These are phyloP conservation scores for Paramecium tetraurelia DNA, from an alignment of 73 alveolate species.

Conservation along the genomic window DNA sequence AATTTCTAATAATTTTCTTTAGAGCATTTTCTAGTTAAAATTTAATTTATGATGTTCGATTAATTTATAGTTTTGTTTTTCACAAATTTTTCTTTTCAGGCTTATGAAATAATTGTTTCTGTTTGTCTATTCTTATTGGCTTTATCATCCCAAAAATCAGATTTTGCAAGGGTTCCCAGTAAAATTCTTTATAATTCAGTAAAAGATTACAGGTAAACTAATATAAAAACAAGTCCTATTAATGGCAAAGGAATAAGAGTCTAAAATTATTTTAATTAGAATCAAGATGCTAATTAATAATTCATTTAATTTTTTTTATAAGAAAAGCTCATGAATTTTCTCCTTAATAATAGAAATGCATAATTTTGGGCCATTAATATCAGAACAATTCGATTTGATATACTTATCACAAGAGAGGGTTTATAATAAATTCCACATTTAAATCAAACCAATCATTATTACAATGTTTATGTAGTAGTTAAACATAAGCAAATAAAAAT, in stretches of 20 bases:
- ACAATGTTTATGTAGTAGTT: not conserved
- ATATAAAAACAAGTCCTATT: not conserved
- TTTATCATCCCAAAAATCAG: not conserved
- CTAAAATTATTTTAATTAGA: not conserved
- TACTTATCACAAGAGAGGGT: too few relatives aligned
- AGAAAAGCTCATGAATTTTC: not conserved
- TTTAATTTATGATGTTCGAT: too few relatives aligned
- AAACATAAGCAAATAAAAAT: not conserved
- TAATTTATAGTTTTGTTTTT: too few relatives aligned
- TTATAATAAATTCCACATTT: too few relatives aligned
- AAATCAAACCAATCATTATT: not conserved
- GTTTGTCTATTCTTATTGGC: too few relatives aligned
- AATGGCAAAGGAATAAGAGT: not conserved
- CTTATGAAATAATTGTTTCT: too few relatives aligned
- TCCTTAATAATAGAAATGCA: not conserved
- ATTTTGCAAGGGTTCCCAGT: not conserved
- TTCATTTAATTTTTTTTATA: not conserved
- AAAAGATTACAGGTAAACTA: not conserved
- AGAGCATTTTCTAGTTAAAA: too few relatives aligned
- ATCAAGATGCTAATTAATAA: not conserved
- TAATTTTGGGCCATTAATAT: not conserved
- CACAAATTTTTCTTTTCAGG: too few relatives aligned
- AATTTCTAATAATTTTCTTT: too few relatives aligned
- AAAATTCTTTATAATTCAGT: not conserved
- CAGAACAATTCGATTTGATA: not conserved